Evolutionary conservation across 805 yeast species (phyloP), one percentile per base, ranked within the genome.

Genomic region (Schwanniomyces polymorphus): DNA sequence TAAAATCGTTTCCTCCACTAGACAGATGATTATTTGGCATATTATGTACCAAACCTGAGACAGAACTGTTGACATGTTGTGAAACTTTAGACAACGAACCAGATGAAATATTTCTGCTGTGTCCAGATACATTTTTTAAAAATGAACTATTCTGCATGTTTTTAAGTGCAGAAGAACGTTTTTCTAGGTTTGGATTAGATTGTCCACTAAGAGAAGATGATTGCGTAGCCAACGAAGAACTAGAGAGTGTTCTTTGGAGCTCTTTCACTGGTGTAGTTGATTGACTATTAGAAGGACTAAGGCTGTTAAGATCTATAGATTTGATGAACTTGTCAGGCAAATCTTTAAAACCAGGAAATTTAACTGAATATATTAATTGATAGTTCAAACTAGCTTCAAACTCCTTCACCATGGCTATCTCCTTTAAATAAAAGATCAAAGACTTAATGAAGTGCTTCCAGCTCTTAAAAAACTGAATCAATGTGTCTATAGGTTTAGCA

Each of bases 361-460:
- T 70, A 28, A 72, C 63, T 27, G 73, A 63, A 43, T 58, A 65
- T 33, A 73, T 59, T 39, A 73, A 53, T 54, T 73, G 78, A 44
- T 58, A 60, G 43, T 65, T 65, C 45, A 73, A 55, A 53, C 71
- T 63, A 11, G 65, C 53, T 33, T 59, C 64, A 56, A 80, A 73
- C 52, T 73, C 81, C 58, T 78, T 79, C 46, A 79, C 78, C 44
- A 79, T 61, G 31, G 76, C 63, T 47, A 78, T 64, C 54, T 80
- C 77, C 48, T 64, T 68, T 39, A 69, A 59, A 50, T 73, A 73
- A 43, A 63, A 58, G 7, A 69, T 59, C 43, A 73, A 54, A 8
- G 74, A 61, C 48, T 64, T 63, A 49, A 73, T 68, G 44, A 72
- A 67, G 44, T 60, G 61, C 54, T 71, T 72, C 72, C 76, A 73